Conservation (phyloP, 192 early-diverging fungal genomes). For the Hyaloraphidium curvatum region DNA sequence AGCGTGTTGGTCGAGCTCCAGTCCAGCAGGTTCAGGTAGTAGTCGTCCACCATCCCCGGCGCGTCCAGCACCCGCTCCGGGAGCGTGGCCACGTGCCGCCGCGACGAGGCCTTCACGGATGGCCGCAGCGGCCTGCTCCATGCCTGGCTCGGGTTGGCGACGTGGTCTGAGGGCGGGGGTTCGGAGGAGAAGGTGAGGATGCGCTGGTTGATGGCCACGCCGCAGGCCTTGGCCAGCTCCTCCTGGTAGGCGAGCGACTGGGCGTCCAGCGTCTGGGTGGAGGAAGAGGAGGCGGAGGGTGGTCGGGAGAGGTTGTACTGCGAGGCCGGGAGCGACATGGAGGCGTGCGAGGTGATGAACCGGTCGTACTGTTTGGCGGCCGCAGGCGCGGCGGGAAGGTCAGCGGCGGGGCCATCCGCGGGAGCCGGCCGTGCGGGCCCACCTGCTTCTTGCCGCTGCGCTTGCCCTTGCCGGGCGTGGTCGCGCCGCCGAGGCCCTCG, state of each 20-base stretch:
- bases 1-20: conserved; percentile 26
- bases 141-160: conserved; percentile 25
- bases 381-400: no score
- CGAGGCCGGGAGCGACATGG: conserved; percentile 43
- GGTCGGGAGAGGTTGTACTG: conserved; percentile 45
- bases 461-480: no score
- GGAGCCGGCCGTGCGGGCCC: no score
- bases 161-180: conserved; percentile 37
- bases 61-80: conserved; percentile 81
- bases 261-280: conserved; percentile 11
- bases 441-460: no score
- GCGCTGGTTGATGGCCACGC: conserved; percentile 54
- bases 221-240: conserved; percentile 60
- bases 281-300: conserved; percentile 13
- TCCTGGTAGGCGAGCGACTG: conserved; percentile 47
- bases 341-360: conserved; percentile 65
- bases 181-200: conserved; percentile 65
- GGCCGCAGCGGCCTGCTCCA: conserved; percentile 29
- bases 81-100: conserved; percentile 52
- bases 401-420: no score
- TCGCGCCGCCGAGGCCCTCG: no score
- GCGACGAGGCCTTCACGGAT: conserved; percentile 11
- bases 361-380: conserved; percentile 73
- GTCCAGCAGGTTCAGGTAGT: conserved; percentile 27
- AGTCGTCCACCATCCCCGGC: conserved; percentile 42